Evolutionary conservation across 2,329 filamentous ascomycete genomes (phyloP).

Genomic region (Colletotrichum tropicale): DNA sequence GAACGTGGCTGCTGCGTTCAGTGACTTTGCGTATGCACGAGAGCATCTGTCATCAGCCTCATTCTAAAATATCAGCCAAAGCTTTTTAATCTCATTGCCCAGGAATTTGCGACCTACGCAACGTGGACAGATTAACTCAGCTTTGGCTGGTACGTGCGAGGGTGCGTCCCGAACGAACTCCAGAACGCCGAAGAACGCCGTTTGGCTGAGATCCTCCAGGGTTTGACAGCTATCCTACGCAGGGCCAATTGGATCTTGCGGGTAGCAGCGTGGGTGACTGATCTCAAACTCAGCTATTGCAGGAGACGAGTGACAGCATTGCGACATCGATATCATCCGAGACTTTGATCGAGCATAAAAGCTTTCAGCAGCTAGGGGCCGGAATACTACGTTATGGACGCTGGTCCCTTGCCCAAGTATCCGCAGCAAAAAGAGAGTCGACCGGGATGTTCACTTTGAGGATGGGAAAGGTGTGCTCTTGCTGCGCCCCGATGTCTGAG

Average conservation of each 20-base stretch:
- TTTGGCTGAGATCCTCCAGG: background rate
- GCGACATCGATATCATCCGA: background rate
- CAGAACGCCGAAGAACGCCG: background rate
- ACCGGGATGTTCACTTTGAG: background rate
- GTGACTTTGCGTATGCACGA: background rate
- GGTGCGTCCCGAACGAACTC: background rate
- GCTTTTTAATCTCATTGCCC: background rate
- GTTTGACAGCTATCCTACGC: background rate
- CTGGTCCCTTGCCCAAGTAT: background rate
- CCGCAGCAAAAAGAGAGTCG: background rate
- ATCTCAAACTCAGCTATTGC: background rate
- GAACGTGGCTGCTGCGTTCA: background rate
- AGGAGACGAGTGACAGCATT: background rate
- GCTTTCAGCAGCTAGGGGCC: background rate
- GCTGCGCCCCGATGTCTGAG: background rate
- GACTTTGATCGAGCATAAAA: background rate
- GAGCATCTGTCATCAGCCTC: background rate
- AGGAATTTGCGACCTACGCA: background rate
- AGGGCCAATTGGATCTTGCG: background rate
- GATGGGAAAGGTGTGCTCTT: background rate
- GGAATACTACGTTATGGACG: background rate
- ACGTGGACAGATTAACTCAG: background rate
- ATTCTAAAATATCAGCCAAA: background rate
- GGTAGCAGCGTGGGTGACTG: background rate
- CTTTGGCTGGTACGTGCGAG: background rate